Conservation (phyloP, 306 rosid genomes). For the Elaeagnus macrophylla region DNA sequence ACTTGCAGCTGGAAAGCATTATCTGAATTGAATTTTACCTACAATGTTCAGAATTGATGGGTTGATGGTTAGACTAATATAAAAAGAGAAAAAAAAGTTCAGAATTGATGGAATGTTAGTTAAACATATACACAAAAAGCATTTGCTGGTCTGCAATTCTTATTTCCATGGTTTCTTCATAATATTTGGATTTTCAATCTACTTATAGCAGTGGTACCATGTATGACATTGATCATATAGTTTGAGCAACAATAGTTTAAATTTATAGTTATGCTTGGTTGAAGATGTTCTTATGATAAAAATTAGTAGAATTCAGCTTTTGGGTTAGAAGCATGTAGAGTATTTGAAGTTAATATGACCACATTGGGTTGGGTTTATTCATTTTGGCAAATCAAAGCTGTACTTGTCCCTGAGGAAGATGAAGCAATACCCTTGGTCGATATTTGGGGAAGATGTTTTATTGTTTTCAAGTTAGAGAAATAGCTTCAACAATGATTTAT, state of each 20-base stretch:
- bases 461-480: not conserved
- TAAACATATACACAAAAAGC: not conserved
- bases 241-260: not conserved
- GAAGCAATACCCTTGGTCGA: slow-evolving; percentile 6
- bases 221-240: not conserved
- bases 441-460: not conserved
- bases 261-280: not conserved
- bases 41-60: too few relatives aligned
- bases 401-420: slow-evolving; percentile 17
- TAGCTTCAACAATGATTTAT: not conserved
- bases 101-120: not conserved
- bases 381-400: slow-evolving; percentile 24
- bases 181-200: not conserved
- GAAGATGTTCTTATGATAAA: not conserved
- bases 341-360: slow-evolving; percentile 12
- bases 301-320: not conserved
- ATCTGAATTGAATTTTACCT: not conserved
- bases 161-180: not conserved
- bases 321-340: not conserved
- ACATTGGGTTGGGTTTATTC: slow-evolving; percentile 18
- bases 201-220: not conserved
- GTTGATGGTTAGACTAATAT: too few relatives aligned
- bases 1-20: slow-evolving; percentile 9
- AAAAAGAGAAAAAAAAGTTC: too few relatives aligned
- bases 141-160: not conserved